Evolutionary conservation across 768 basidiomycete genomes (phyloP), one percentile per base, ranked within the genome.

Genomic region (Termitomyces sp.): DNA sequence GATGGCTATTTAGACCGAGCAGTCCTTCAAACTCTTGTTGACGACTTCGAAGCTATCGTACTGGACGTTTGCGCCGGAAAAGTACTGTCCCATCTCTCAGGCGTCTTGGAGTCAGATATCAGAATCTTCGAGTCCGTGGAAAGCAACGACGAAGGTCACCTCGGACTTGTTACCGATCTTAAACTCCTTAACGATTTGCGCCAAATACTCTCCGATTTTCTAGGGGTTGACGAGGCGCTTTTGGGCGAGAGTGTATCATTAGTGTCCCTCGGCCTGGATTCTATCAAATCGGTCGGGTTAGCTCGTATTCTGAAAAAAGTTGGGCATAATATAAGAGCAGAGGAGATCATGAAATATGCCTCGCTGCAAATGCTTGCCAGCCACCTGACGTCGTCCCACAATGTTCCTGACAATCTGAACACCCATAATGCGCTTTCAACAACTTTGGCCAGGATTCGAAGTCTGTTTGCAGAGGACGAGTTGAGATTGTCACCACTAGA

Each of bases 261-360:
- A 26, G 62, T 79, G 12, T 71, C 77, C 5, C 62, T 79, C 51
- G 78, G 78, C 8, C 60, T 79, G 30, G 78, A 79, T 57, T 79
- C 78, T 7, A 74, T 79, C 55, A 73, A 71, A 56, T 72, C 78
- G 0, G 72, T 79, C 10, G 75, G 76, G 2, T 63, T 79, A 35
- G 69, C 75, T 30, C 71, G 68, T 49, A 34, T 54, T 10, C 59
- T 79, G 12, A 63, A 64, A 21, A 64, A 65, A 52, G 63, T 64
- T 19, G 76, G 74, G 1, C 66, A 71, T 45, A 44, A 55, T 6
- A 53, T 73, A 12, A 67, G 70, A 32, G 71, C 77, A 12, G 61
- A 64, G 17, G 71, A 77, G 35, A 63, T 79, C 22, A 68, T 79
- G 65, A 65, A 60, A 50, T 64, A 60, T 37, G 56, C 67, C 10